phyloP scores from a whole-genome alignment of 2,329 filamentous ascomycete species.

The Chalaropsis thielavioides region DNA sequence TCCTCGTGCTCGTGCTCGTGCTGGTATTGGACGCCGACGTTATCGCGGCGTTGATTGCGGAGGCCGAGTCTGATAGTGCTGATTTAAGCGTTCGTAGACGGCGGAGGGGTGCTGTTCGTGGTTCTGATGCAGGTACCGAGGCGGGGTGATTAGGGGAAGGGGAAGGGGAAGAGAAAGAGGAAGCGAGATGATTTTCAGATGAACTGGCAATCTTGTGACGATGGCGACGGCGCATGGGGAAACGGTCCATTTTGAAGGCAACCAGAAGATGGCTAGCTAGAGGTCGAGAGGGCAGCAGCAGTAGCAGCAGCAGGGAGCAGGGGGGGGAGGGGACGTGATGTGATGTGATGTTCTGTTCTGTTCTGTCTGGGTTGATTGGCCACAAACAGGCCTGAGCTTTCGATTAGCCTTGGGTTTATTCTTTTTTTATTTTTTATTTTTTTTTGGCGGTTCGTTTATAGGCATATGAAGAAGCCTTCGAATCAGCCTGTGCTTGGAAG shows the following conservation, averaged over 20 bases:
- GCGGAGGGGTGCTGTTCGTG: conserved; percentile 19
- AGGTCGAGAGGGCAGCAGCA: neutral
- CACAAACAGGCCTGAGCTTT: neutral
- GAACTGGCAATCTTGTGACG: conserved; percentile 26
- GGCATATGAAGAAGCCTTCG: too few relatives aligned
- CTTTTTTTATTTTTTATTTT: too few relatives aligned
- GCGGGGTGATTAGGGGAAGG: neutral
- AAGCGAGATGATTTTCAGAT: neutral
- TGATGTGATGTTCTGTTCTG: neutral
- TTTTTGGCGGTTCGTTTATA: too few relatives aligned
- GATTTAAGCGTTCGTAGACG: conserved; percentile 19
- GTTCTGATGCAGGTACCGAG: neutral
- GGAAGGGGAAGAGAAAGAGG: conserved; percentile 1
- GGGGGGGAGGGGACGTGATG: neutral
- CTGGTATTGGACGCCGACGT: neutral
- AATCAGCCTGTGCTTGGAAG: too few relatives aligned
- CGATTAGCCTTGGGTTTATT: neutral
- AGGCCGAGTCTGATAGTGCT: conserved; percentile 11
- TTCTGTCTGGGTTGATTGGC: neutral
- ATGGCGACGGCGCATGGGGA: conserved; percentile 31
- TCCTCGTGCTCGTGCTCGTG: neutral
- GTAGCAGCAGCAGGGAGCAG: neutral
- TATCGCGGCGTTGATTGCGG: conserved; percentile 2
- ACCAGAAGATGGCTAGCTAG: neutral
- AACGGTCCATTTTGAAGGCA: conserved; percentile 27